Evolutionary conservation across 108 stramenopile genomes (phyloP).

Genomic region (Stephanodiscus triporus): DNA sequence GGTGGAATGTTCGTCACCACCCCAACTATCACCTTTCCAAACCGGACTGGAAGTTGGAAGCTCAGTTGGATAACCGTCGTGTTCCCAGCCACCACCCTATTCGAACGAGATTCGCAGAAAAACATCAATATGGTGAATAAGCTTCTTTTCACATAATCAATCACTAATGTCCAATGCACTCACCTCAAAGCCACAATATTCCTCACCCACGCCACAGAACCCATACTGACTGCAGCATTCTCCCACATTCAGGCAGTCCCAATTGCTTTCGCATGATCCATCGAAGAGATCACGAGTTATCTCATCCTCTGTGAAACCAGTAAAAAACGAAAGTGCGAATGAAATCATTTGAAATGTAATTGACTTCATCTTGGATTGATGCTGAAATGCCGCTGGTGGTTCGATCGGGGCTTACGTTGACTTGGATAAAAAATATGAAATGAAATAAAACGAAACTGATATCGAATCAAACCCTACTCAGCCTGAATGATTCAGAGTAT

Average conservation of each 20-base stretch:
- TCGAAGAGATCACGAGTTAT: neutral
- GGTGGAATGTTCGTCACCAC: too few relatives aligned
- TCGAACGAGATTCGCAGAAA: neutral
- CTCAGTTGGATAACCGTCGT: neutral
- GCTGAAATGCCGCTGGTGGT: neutral
- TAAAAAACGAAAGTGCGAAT: neutral
- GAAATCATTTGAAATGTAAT: neutral
- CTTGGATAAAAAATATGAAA: neutral
- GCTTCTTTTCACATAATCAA: neutral
- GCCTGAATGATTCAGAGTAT: neutral
- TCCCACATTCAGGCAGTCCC: neutral
- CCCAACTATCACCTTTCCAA: too few relatives aligned
- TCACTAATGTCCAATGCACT: neutral
- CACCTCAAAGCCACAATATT: neutral
- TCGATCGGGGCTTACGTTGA: neutral
- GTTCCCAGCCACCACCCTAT: neutral
- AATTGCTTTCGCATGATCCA: neutral
- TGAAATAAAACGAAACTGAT: neutral
- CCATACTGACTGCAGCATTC: neutral
- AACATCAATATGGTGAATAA: neutral
- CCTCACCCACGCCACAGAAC: neutral
- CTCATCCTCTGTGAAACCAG: neutral
- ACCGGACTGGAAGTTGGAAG: neutral
- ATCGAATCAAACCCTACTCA: neutral
- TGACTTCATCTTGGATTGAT: neutral